Percentiles rank a stretch among this genome's conserved stretches.
These are phyloP conservation scores for Erodium moschatum DNA, from an alignment of 441 rosid genomes.

Conservation along the genomic window DNA sequence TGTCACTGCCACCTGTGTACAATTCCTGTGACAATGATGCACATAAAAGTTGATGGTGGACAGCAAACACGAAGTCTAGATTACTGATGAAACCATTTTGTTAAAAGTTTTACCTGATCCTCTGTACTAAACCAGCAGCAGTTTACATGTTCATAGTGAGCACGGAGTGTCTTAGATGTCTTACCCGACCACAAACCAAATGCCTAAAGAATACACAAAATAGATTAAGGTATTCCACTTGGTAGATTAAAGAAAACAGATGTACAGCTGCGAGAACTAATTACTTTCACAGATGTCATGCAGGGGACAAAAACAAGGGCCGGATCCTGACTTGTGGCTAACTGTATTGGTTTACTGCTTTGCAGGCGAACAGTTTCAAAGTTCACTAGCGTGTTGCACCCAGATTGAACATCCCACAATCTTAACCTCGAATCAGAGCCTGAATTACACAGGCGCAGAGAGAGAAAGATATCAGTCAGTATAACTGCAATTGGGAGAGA, in stretches of 20 bases:
- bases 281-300: conserved; percentile 72
- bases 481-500: conserved; percentile 5
- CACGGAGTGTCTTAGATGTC: conserved; percentile 44
- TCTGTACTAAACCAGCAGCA: conserved; percentile 68
- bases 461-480: not conserved
- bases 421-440: conserved; percentile 92
- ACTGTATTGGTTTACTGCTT: conserved; percentile 55
- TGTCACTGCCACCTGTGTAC: conserved; percentile 71
- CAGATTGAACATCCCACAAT: conserved; percentile 85
- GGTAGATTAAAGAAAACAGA: conserved; percentile 8
- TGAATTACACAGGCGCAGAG: conserved; percentile 24
- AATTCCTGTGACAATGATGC: conserved; percentile 43
- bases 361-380: conserved; percentile 75
- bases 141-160: conserved; percentile 70
- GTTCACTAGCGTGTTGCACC: conserved; percentile 85
- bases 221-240: conserved; percentile 8
- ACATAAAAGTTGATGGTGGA: no score
- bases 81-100: no score
- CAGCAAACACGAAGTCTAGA: no score
- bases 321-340: conserved; percentile 58
- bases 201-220: conserved; percentile 37
- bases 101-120: conserved; percentile 51
- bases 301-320: conserved; percentile 73
- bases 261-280: conserved; percentile 10
- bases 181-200: conserved; percentile 78